phyloP scores from a whole-genome alignment of 2,329 filamentous ascomycete genomes.

The Helotiales sp. region DNA sequence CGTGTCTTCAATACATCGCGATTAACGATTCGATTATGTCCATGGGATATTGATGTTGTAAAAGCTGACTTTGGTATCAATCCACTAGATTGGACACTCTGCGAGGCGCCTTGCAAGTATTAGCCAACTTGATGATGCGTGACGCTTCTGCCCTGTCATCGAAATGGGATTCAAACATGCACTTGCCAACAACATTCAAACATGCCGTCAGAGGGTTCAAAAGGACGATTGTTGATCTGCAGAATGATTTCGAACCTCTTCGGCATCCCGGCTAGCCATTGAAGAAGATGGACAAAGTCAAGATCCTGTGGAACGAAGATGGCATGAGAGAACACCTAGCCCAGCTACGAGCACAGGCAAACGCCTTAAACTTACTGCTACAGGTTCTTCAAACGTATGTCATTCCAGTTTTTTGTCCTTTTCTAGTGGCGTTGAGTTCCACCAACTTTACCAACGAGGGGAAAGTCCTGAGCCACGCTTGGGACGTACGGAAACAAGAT shows the following conservation, averaged over 20 bases:
- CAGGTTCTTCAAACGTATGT: constrained; percentile 16
- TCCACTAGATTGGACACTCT: constrained; percentile 14
- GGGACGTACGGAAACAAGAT: no score
- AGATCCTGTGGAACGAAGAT: constrained; percentile 18
- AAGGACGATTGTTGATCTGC: background rate
- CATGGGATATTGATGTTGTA: no score
- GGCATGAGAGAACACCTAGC: constrained; percentile 9
- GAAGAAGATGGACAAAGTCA: constrained; percentile 1
- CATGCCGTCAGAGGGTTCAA: constrained; percentile 6
- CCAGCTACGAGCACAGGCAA: constrained; percentile 11
- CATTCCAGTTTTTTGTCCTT: background rate
- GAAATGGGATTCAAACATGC: constrained; percentile 11
- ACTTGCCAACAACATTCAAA: constrained; percentile 8
- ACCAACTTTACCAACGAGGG: background rate
- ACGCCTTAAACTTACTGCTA: constrained; percentile 14
- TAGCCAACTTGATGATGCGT: constrained; percentile 16
- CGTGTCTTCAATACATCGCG: no score
- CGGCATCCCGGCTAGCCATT: background rate
- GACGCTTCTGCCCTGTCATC: constrained; percentile 15
- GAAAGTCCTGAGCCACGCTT: no score
- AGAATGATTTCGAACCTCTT: constrained; percentile 7
- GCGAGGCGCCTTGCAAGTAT: constrained; percentile 8
- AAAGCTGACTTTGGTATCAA: no score
- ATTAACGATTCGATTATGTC: no score
- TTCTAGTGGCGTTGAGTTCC: background rate